These are phyloP conservation scores for Kingdonia uniflora DNA, from an alignment of 164 flowering plant species.

Conservation along the genomic window DNA sequence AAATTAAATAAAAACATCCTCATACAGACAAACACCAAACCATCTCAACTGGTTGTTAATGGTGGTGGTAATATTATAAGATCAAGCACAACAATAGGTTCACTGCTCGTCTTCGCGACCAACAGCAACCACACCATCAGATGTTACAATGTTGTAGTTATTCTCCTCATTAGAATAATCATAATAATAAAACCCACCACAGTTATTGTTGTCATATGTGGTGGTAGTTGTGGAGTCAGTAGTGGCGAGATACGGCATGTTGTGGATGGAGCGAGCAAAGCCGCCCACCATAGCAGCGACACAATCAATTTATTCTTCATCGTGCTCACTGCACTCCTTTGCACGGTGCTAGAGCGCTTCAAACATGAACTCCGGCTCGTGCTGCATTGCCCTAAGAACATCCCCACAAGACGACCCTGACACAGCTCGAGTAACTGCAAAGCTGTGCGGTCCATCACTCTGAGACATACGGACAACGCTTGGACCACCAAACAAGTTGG, in stretches of 20 bases:
- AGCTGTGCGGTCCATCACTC: slow-evolving; percentile 87
- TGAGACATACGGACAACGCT: slow-evolving; percentile 81
- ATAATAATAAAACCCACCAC: slow-evolving; percentile 25
- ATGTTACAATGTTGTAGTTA: slow-evolving; percentile 4
- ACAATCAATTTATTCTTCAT: slow-evolving; percentile 14
- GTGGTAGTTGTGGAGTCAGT: slow-evolving; percentile 11
- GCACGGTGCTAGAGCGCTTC: slow-evolving; percentile 81
- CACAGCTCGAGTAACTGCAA: slow-evolving; percentile 75
- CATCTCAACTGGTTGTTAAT: background rate
- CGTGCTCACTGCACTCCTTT: slow-evolving; percentile 34
- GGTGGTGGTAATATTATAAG: background rate
- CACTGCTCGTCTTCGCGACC: slow-evolving; percentile 53
- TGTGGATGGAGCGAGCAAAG: slow-evolving; percentile 59
- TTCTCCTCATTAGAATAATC: slow-evolving; percentile 26
- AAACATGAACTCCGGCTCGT: slow-evolving; percentile 97
- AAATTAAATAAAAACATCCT: background rate
- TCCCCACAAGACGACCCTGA: slow-evolving; percentile 77
- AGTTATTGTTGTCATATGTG: slow-evolving; percentile 26
- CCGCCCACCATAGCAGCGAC: slow-evolving; percentile 37
- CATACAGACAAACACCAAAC: background rate
- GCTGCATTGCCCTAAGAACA: slow-evolving; percentile 93
- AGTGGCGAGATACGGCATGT: slow-evolving; percentile 66
- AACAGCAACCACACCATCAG: slow-evolving; percentile 20
- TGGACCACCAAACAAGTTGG: slow-evolving; percentile 95
- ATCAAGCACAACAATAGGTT: slow-evolving; percentile 62